Evolutionary conservation across 257 asterid genomes (phyloP), one percentile per base, ranked within the genome.

Genomic region (Marsdenia floribunda): DNA sequence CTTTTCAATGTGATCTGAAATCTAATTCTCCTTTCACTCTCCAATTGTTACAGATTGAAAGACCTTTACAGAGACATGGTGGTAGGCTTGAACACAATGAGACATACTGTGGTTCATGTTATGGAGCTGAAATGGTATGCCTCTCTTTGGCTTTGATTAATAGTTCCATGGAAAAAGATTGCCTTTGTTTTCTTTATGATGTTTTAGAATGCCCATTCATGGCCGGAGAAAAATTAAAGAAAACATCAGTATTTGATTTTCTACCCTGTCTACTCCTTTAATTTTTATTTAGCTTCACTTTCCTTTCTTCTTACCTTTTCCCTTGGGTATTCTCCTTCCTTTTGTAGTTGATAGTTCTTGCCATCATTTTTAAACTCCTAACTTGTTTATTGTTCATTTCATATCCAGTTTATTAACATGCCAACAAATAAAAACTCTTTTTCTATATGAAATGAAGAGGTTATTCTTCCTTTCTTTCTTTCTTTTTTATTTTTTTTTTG

Each of bases 91-190:
- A 90, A 74, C 98, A 88, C 85, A 92, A 95, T 15, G 99, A 92
- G 79, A 95, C 99, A n/a, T 95, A 95, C 61, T 95, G 99, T 73
- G 99, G 99, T 76, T 95, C 99, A 37, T 95, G 99, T 83, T 95
- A 80, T 82, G 98, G 98, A 78, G 90, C 99, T 78, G 98, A 95
- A 90, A 67, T 50, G 91, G 99, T 95, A 85, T 68, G 82, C 68
- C 63, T 71, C 85, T 81, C 66, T 65, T 65, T 52, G 11, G 50
- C 70, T 33, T 68, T 79, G 21, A 24, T 12, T 37, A 55, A n/a
- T 44, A 15, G 37, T 47, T 35, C 16, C 66, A 63, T 49, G 35
- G 38, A 66, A 24, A 46, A 24, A 46, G 7, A 26, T 16, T 50
- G 19, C 3, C 18, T 38, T 21, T 47, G 13, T 76, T 21, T 57